Evolutionary conservation across 345 rosid genomes (phyloP), one percentile per base, ranked within the genome.

Genomic region (Eucalyptus marginata): DNA sequence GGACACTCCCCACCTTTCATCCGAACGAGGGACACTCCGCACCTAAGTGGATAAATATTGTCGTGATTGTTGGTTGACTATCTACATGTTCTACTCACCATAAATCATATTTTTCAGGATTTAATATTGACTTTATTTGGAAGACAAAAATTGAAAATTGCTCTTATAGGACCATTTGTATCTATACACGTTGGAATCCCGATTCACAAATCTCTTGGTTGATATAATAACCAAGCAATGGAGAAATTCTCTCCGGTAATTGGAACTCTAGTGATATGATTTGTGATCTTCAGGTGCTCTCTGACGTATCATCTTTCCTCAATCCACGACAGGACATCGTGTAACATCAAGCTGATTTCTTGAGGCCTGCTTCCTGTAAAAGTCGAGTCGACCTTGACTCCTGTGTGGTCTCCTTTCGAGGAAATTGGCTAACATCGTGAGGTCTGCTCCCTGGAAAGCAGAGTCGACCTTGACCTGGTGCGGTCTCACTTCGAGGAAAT

Each of bases 41-140:
- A 64, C 18, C 76, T 18, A n/a, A 64, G 76, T 13, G 76, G 36
- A 16, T 4, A n/a, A n/a, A 64, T n/a, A 15, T 64, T 1, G 5
- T 76, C 29, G 1, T 0, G 83, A 18, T 7, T 4, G 9, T 11
- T 0, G 8, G 5, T 40, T 25, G 8, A 12, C 25, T 11, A 6
- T 40, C 29, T 20, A 10, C 44, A 68, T 17, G 25, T 68, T 33
- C 4, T 33, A 17, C 12, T 68, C 80, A 17, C 40, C 44, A 29
- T 62, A 10, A 62, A 62, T 12, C 0, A 62, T 12, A 29, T 29
- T 12, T 58, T 52, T 52, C 58, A 20, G 58, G 58, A 52, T 52
- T 52, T 52, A 52, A 52, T 18, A 18, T 52, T 52, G 58, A 52
- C 25, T 52, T 52, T 8, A 52, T 52, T 52, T 52, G 58, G 25